Evolutionary conservation across 2,329 filamentous ascomycete genomes (phyloP).

Genomic region (Basipetospora chlamydospora): DNA sequence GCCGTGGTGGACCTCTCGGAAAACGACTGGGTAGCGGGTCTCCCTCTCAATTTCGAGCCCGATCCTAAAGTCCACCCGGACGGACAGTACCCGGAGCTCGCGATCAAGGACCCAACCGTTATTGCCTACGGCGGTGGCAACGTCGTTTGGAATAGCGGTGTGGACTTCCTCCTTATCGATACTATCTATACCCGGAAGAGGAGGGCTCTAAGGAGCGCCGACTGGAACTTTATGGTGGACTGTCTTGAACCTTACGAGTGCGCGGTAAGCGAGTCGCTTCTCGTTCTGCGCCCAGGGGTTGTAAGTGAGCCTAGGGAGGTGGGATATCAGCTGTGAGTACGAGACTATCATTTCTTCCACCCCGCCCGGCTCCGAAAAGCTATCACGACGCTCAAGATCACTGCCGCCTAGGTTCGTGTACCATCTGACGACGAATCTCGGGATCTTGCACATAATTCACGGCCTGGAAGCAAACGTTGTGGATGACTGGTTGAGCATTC

Average conservation of each 20-base stretch:
- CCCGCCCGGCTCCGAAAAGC: not conserved
- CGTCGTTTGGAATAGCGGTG: not conserved
- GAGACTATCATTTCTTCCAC: not conserved
- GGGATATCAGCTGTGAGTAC: no score
- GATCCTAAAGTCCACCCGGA: slow-evolving; percentile 1
- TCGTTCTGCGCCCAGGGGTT: not conserved
- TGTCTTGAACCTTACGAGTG: not conserved
- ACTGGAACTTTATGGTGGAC: not conserved
- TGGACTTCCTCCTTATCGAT: not conserved
- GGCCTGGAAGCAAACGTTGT: not conserved
- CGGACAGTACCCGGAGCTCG: not conserved
- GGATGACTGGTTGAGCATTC: not conserved
- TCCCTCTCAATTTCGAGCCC: not conserved
- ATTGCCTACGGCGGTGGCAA: not conserved
- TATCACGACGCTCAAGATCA: no score
- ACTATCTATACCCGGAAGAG: not conserved
- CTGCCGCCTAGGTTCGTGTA: not conserved
- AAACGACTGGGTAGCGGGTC: not conserved
- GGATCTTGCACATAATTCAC: not conserved
- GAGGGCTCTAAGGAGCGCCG: not conserved
- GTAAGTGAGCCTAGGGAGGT: no score
- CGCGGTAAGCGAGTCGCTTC: not conserved
- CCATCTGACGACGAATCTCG: not conserved
- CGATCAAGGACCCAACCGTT: not conserved
- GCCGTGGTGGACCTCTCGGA: not conserved